Evolutionary conservation across 768 basidiomycete genomes (phyloP).

Genomic region (Russula lepida): DNA sequence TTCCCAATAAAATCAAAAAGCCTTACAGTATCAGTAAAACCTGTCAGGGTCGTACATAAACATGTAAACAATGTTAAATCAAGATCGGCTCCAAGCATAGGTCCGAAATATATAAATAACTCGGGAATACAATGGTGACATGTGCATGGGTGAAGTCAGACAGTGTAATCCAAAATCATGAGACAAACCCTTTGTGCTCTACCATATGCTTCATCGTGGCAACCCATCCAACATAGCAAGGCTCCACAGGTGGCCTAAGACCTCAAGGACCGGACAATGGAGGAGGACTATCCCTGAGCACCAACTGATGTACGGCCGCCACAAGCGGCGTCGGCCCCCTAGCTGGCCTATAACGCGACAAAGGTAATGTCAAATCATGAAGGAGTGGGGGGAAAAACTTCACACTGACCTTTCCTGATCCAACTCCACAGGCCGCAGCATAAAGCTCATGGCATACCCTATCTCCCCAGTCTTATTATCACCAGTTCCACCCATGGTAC

Average conservation of each 20-base stretch:
- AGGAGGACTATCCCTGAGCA: not conserved
- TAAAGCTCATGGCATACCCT: conserved; percentile 11
- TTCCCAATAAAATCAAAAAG: no score
- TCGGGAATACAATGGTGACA: not conserved
- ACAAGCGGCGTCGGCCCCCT: conserved; percentile 1
- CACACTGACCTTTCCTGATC: not conserved
- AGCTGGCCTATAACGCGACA: not conserved
- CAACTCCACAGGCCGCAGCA: not conserved
- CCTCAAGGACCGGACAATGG: not conserved
- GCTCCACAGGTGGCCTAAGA: not conserved
- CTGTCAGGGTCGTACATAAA: not conserved
- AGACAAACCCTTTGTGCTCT: not conserved
- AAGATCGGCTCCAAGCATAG: not conserved
- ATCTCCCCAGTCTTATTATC: not conserved
- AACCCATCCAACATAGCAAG: no score
- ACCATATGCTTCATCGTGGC: not conserved
- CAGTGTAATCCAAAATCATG: not conserved
- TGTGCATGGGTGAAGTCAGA: not conserved
- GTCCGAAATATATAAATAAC: not conserved
- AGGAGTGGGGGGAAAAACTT: no score
- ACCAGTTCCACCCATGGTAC: not conserved
- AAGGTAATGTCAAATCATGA: no score
- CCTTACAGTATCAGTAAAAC: not conserved
- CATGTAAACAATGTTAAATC: not conserved
- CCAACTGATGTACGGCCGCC: conserved; percentile 13